Base-by-base conservation (phyloP, 2,329 filamentous ascomycete species). In the Paraconiothyrium sp. region DNA sequence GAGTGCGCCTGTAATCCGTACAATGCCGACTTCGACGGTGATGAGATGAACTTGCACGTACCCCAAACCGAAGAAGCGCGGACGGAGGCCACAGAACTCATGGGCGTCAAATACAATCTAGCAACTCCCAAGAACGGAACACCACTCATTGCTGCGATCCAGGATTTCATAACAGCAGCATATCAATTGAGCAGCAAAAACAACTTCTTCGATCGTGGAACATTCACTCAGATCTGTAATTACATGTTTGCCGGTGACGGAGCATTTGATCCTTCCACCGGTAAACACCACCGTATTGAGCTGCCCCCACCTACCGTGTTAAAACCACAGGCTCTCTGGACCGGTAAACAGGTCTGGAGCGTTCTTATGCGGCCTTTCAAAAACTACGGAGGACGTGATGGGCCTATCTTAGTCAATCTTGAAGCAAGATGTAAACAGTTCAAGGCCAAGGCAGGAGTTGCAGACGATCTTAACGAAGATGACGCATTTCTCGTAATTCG, bases 21-120 rank as follows among this genome's bases (percentile, higher is more conserved):
- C 84, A 99, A 99, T 71, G 95, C 95, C 59, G 95, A 99, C 86
- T 99, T 99, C 70, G 95, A 99, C 72, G 95, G 95, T 62, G 95
- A 99, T 71, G 95, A 99, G 79, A 99, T 99, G 95, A 99, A 99
- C 72, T 81, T 99, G 51, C 95, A 99, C 80, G 94, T 99, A 16
- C 95, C 95, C 2, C 95, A 99, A 76, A 98, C 95, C 0, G 95
- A 99, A 81, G 95, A 99, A 79, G 94, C 95, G 11, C 88, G 95
- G 60, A 92, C 94, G 2, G 95, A 99, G 79, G 95, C 95, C 0
- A 96, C 96, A 72, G 93, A 94, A 68, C 83, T 99, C 51, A 99
- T 99, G 95, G 95, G 95, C 46, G 94, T 99, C 59, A 97, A 97
- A 81, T 89, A 98, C 83, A 99, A 99, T 76, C 80, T 99, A 61